Conservation (phyloP, 371 early-diverging fungal genomes). For the Batrachochytrium dendrobatidis region DNA sequence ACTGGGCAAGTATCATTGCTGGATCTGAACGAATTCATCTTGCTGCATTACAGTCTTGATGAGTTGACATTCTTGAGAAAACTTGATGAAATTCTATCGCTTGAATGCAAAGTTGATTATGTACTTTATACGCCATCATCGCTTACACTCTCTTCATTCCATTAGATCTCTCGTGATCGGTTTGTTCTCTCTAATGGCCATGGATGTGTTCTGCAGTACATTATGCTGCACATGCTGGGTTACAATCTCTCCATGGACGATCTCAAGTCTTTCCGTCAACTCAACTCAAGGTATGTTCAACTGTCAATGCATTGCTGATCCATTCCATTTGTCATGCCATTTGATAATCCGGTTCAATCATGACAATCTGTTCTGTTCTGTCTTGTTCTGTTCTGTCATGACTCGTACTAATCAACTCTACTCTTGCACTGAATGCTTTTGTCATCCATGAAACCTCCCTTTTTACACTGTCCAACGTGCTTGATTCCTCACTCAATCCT, state of each 20-base stretch:
- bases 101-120: too few species aligned
- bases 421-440: background rate
- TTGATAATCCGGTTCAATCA: too few species aligned
- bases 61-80: too few species aligned
- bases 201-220: constrained; percentile 93
- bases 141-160: too few species aligned
- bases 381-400: constrained; percentile 1
- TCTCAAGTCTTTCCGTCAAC: constrained; percentile 87
- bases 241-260: constrained; percentile 88
- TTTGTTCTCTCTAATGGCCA: constrained; percentile 99
- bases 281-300: constrained; percentile 69
- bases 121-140: too few species aligned
- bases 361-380: too few species aligned
- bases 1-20: constrained; percentile 59
- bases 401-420: constrained; percentile 4
- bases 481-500: background rate
- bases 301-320: too few species aligned
- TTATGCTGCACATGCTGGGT: constrained; percentile 83
- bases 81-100: too few species aligned
- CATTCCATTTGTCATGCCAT: too few species aligned
- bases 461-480: constrained; percentile 3
- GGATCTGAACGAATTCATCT: too few species aligned
- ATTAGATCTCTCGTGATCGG: constrained; percentile 84
- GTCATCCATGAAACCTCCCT: constrained; percentile 12
- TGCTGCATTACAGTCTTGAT: too few species aligned